Base-by-base conservation (phyloP, 148 eudicot species). In the Oxyria digyna region DNA sequence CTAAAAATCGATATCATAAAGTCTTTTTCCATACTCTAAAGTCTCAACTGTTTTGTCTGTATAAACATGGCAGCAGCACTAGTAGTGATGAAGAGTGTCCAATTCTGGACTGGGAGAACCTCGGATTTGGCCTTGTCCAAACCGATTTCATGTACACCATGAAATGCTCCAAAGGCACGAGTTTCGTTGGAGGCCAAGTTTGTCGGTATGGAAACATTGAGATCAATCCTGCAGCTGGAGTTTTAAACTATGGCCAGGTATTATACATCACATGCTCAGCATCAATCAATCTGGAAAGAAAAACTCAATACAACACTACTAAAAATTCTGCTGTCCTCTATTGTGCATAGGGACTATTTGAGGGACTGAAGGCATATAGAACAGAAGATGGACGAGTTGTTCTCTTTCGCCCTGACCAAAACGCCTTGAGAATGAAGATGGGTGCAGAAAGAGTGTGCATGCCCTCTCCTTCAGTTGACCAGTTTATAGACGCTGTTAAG, bases 371-470 rank as follows among this genome's bases (percentile, higher is more conserved):
- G 74, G 89, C 87, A n/a, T 81, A 40, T 37, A 69, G 87, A 63
- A 79, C 84, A 45, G 87, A 85, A 50, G 81, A 85, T 50, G 92
- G 85, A 17, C 71, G 85, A 2, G 14, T 87, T 12, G 79, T 81
- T 42, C 78, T 87, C 14, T 87, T 87, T 69, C 92, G 92, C 0
- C 92, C 92, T 0, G 85, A 81, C 4, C 85, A 79, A 43, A 87
- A 87, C 70, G 92, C 92, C 0, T 68, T 83, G 64, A 83, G 92
- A 3, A 87, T 87, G 92, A 83, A 81, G 48, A 67, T 59, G 57
- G 89, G 92, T n/a, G 92, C 92, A 17, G 82, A 83, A 14, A 79
- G 92, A 71, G 76, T 87, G 89, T 87, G 92, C 77, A 87, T 87
- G 92, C 87, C 78, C 9, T 78, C 78, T 8, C 92, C 92, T 54